These are phyloP conservation scores for sweet orange (Citrus sinensis) DNA, from an alignment of 345 rosid genomes.

Conservation along the genomic window DVS_A1.0 CM039165.1:28612501-28613000, in stretches of 20 bases:
- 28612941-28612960: not conserved
- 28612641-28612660: not conserved
- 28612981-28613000: not conserved
- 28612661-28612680: not conserved
- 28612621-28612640: not conserved
- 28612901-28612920: not conserved
- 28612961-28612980: not conserved
- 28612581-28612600: slow-evolving; percentile 11
- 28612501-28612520: not conserved
- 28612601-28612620: slow-evolving; percentile 11
- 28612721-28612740: slow-evolving; percentile 12
- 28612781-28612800: slow-evolving; percentile 16
- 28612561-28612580: not conserved
- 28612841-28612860: not conserved
- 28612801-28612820: slow-evolving; percentile 15
- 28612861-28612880: not conserved
- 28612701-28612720: slow-evolving; percentile 6
- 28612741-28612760: not conserved
- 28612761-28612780: slow-evolving; percentile 2
- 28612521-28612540: not conserved
- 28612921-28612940: not conserved
- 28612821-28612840: slow-evolving; percentile 14
- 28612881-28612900: no score
- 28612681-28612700: not conserved
- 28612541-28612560: not conserved